Evolutionary conservation across 1,284 basidiomycete genomes (phyloP), one percentile per base, ranked within the genome.

Genomic region (Termitomyces sp.): DNA sequence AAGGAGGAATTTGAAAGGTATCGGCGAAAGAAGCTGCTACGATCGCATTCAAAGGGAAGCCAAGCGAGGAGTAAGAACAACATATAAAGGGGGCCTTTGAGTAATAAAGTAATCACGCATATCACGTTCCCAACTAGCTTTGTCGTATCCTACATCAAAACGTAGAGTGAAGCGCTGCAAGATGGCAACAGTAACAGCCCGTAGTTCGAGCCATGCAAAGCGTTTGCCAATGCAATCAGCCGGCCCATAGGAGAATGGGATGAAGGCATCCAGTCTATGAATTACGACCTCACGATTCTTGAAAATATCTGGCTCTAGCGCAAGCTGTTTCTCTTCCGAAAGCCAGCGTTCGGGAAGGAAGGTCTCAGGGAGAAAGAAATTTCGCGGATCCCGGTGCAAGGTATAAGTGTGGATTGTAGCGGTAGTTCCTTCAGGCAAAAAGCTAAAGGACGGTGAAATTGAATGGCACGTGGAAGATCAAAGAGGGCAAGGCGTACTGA

Each of bases 261-360:
- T 65, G 54, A 67, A 70, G 5, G 69, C 69, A 12, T 58, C 24
- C 2, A 40, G 13, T 47, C 67, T 59, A 45, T 62, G 60, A 3
- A 55, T 21, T 2, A 61, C 42, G 17, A 33, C 9, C 7, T 39
- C 42, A 17, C 39, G 45, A 36, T 48, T 19, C 21, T 40, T 43
- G 47, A 59, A 57, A 10, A 55, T n/a, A 3, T 33, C 24, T 10
- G 60, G 58, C 19, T 59, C 58, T 10, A 61, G 51, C 4, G 13
- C 21, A 12, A 44, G 34, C 38, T 57, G 55, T 44, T 53, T 42
- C 2, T 59, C 58, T 6, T 42, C 15, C 5, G 51, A 8, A 17
- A 76, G 61, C 77, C 76, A 78, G 24, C 76, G 65, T 36, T 78
- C 74, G 17, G 77, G 76, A 61, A 71, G 66, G 62, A 76, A 78